These are phyloP conservation scores for Pseudogymnoascus sp. DNA, from an alignment of 2,329 filamentous ascomycete genomes.

Conservation along the genomic window DNA sequence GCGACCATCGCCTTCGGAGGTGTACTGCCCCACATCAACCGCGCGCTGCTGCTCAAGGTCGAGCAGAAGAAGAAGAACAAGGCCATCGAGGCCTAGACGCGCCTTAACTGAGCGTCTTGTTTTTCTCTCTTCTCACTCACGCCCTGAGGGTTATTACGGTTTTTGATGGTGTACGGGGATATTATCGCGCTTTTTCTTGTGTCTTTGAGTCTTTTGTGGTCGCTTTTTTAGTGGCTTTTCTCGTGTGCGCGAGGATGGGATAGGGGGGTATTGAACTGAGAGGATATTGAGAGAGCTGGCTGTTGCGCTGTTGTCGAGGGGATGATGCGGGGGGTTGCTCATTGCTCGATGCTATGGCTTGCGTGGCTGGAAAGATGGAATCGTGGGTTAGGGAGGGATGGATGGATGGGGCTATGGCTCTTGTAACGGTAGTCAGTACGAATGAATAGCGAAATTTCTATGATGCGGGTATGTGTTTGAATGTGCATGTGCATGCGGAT, in stretches of 20 bases:
- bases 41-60: constrained; percentile 88
- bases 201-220: not conserved
- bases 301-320: not conserved
- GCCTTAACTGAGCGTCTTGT: not conserved
- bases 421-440: constrained; percentile 7
- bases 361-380: not conserved
- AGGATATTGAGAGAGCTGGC: not conserved
- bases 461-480: not conserved
- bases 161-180: constrained; percentile 6
- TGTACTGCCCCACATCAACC: constrained; percentile 98
- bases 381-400: not conserved
- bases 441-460: not conserved
- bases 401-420: not conserved
- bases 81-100: constrained; percentile 33
- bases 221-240: not conserved
- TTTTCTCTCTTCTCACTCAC: not conserved
- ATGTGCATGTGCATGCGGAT: no score
- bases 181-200: not conserved
- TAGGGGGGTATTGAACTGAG: not conserved
- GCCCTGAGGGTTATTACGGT: constrained; percentile 1
- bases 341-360: not conserved
- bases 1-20: constrained; percentile 97
- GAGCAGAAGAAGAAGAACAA: constrained; percentile 93
- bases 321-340: not conserved
- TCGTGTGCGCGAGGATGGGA: not conserved